Conservation (phyloP, 2,329 filamentous ascomycete species). For the Alternaria angustiovoidea region DNA sequence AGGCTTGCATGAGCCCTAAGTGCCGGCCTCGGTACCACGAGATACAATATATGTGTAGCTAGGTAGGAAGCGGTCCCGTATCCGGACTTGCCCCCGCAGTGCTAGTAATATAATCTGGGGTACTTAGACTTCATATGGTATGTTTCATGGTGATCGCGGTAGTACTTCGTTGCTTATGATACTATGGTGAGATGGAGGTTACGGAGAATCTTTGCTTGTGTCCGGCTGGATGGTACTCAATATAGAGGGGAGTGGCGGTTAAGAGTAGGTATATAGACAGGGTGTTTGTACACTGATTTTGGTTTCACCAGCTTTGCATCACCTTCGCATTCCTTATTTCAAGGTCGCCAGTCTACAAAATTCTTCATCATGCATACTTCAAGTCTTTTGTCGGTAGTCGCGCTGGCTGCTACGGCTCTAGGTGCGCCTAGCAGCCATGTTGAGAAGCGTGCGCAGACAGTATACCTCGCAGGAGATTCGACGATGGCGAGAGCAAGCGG, state of each 20-base stretch:
- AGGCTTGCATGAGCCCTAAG: neutral
- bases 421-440: slow-evolving; percentile 33
- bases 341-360: neutral
- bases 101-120: slow-evolving; percentile 1
- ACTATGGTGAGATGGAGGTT: neutral
- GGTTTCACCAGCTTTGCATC: neutral
- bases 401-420: slow-evolving; percentile 29
- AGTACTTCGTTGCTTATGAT: neutral
- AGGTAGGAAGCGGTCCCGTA: neutral
- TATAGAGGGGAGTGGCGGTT: neutral
- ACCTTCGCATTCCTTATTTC: neutral
- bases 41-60: neutral
- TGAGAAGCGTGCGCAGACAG: slow-evolving; percentile 50
- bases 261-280: neutral
- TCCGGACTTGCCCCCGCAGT: neutral
- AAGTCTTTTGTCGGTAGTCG: slow-evolving; percentile 28
- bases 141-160: slow-evolving; percentile 6
- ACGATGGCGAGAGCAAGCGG: slow-evolving; percentile 65
- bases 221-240: neutral
- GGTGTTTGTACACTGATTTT: neutral
- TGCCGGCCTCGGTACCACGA: slow-evolving; percentile 5
- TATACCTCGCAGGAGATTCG: slow-evolving; percentile 68
- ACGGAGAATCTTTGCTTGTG: neutral
- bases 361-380: slow-evolving; percentile 14
- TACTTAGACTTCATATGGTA: slow-evolving; percentile 5